Conservation (phyloP, 768 basidiomycete species). For the Podaxis carcinomalis region DNA sequence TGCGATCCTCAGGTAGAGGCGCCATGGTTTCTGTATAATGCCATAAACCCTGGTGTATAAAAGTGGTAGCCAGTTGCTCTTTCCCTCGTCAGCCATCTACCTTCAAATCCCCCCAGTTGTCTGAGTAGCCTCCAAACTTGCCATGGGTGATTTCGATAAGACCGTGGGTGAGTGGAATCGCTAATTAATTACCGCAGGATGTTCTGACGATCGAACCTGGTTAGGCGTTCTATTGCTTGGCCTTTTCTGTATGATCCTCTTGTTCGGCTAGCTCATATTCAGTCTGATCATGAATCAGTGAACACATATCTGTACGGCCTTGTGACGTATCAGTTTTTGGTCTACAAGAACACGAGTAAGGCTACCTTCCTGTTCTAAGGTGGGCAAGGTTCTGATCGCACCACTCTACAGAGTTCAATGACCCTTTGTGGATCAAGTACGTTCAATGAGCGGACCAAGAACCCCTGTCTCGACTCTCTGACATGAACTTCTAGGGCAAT, state of each 20-base stretch:
- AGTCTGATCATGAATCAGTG: constrained; percentile 9
- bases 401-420: constrained; percentile 26
- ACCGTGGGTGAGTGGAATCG: constrained; percentile 4
- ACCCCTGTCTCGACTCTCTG: background rate
- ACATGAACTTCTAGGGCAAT: constrained; percentile 18
- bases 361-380: background rate
- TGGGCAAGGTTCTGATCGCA: constrained; percentile 10
- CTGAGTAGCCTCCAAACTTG: background rate
- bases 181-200: background rate
- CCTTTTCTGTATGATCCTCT: constrained; percentile 21
- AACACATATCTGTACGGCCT: constrained; percentile 29
- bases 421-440: constrained; percentile 30
- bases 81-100: background rate
- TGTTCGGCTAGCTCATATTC: background rate
- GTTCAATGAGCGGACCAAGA: background rate
- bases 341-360: constrained; percentile 26
- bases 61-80: background rate
- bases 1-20: background rate
- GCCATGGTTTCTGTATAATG: background rate
- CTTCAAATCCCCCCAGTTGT: background rate
- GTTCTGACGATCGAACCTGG: background rate
- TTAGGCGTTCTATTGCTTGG: constrained; percentile 29
- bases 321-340: constrained; percentile 28
- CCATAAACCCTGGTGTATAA: constrained; percentile 8
- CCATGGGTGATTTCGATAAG: constrained; percentile 21